phyloP scores from a whole-genome alignment of 2,329 filamentous ascomycete species.

The Trichothecium sympodiale region DNA sequence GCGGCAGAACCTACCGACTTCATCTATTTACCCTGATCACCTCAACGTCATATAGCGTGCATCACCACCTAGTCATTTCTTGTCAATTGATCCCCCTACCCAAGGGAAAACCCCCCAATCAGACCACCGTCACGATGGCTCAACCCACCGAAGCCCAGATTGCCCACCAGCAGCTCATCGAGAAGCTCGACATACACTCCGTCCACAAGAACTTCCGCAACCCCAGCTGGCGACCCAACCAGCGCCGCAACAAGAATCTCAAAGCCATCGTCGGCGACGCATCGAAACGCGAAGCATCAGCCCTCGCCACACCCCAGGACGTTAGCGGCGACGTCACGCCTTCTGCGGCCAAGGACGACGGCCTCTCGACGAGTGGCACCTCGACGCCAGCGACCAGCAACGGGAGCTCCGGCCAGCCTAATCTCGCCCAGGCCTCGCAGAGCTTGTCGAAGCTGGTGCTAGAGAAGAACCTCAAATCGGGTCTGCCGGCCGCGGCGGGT shows the following conservation, averaged over 20 bases:
- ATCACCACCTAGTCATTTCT: too few species aligned
- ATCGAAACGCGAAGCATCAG: constrained; percentile 78
- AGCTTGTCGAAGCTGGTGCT: constrained; percentile 80
- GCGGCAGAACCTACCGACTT: constrained; percentile 19
- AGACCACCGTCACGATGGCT: constrained; percentile 37
- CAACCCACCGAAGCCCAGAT: constrained; percentile 63
- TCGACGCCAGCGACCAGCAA: constrained; percentile 40
- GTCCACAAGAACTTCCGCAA: constrained; percentile 87
- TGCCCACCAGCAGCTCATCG: constrained; percentile 75
- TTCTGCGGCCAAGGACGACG: constrained; percentile 29
- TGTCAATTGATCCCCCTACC: too few species aligned
- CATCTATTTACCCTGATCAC: constrained; percentile 1
- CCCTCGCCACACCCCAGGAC: constrained; percentile 68
- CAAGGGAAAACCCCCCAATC: too few species aligned
- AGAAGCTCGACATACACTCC: constrained; percentile 82
- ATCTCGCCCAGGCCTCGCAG: constrained; percentile 81
- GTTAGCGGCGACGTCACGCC: constrained; percentile 64
- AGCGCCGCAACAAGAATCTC: constrained; percentile 97
- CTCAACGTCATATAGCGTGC: not conserved
- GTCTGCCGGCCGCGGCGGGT: constrained; percentile 11
- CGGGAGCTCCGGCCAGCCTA: constrained; percentile 36
- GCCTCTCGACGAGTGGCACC: constrained; percentile 44
- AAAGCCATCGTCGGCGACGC: constrained; percentile 92
- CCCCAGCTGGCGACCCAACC: constrained; percentile 78
- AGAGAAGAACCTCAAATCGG: constrained; percentile 58